Evolutionary conservation across 139 green algal genomes (phyloP), one percentile per base, ranked within the genome.

Genomic region (Deuterostichococcus epilithicus): DNA sequence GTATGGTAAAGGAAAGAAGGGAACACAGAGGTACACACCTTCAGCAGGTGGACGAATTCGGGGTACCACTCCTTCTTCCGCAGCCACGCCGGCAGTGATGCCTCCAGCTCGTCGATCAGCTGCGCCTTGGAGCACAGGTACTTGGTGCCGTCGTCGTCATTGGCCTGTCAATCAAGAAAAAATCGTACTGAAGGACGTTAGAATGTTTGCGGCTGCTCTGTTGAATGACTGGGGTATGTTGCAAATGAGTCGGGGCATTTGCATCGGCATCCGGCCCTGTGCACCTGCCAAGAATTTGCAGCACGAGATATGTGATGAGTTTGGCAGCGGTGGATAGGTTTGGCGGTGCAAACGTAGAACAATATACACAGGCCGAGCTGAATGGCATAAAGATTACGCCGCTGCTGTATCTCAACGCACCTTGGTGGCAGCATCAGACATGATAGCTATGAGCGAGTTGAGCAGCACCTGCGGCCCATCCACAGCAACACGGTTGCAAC

Each of bases 31-130:
- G n/a, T n/a, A 42, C 74, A 26, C 36, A 78, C 77, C 72, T 52
- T 78, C 22, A 87, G 77, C 28, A 87, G 71, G 77, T 87, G 83
- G 20, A 87, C 70, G 68, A 69, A 83, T 3, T 72, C 60, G 5
- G 82, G 82, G 59, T 86, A 83, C 42, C 78, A 78, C 52, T 59
- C 68, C 3, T 30, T 44, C 0, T 32, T 18, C 25, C 66, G 35
- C 33, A 83, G 25, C 42, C 73, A 90, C 34, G 15, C 45, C 5
- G 86, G 86, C 32, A 91, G 68, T 37, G 78, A 81, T 3, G 35
- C n/a, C 73, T 90, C 86, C 28, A 90, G 71, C 69, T 90, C 86
- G 39, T 91, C 87, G 6, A 91, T 83, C 18, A 88, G 73, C 59
- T 81, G 44, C 5, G 83, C 83, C 44, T 80, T 81, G 63, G 74